Percentiles rank a stretch among this genome's conserved stretches.
Evolutionary conservation across 2,329 filamentous ascomycete species (phyloP).

Genomic region (Phaeoacremonium minimum): DNA sequence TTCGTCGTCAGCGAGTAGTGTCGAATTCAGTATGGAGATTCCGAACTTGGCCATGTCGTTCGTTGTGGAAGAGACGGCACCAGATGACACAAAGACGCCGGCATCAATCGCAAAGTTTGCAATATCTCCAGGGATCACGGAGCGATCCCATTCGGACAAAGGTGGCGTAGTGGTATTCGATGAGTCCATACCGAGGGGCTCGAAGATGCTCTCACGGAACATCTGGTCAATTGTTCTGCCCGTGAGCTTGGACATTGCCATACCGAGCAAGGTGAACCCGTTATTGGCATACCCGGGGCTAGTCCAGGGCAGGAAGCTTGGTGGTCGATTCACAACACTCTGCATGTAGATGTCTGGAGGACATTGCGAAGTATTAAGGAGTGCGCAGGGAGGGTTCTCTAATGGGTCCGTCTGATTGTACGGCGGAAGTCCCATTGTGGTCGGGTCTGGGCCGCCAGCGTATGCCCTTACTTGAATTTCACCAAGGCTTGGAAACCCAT

Average conservation of each 20-base stretch:
- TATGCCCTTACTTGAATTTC: too few species aligned
- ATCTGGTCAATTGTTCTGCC: constrained; percentile 10
- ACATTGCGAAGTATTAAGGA: constrained; percentile 11
- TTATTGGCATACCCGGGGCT: constrained; percentile 17
- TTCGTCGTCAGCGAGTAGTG: constrained; percentile 22
- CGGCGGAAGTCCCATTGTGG: too few species aligned
- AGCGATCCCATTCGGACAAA: constrained; percentile 8
- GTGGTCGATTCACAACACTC: constrained; percentile 16
- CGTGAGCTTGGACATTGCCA: constrained; percentile 14
- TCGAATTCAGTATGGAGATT: constrained; percentile 29
- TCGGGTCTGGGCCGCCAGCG: too few species aligned
- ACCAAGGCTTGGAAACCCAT: constrained; percentile 14
- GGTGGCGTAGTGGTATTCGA: constrained; percentile 13
- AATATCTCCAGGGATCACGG: constrained; percentile 11
- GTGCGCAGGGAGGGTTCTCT: constrained; percentile 7
- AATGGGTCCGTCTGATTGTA: constrained; percentile 7
- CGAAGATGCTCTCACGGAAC: constrained; percentile 14
- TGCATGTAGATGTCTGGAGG: constrained; percentile 14
- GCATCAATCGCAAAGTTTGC: constrained; percentile 8
- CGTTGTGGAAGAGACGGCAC: constrained; percentile 25
- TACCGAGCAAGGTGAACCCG: constrained; percentile 18
- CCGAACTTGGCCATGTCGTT: constrained; percentile 30
- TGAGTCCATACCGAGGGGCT: constrained; percentile 13
- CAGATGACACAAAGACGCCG: constrained; percentile 15
- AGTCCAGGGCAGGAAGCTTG: constrained; percentile 15